Conservation (phyloP, 495 filamentous ascomycete species). For the Paragyromitra xinjiangensis region DNA sequence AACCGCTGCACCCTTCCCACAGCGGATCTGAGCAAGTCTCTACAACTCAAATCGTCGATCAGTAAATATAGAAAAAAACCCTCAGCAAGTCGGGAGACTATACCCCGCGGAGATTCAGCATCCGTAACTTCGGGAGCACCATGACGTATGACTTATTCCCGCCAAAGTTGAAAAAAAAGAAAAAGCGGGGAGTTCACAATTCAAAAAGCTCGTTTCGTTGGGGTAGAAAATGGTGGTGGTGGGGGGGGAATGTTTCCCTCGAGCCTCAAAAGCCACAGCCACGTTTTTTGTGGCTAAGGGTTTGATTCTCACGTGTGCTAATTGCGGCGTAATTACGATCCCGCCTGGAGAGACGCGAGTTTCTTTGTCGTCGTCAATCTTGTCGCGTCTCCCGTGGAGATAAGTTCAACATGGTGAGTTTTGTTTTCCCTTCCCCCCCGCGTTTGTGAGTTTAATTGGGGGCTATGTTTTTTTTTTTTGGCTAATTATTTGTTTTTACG, state of each 20-base stretch:
- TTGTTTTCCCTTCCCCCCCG: neutral
- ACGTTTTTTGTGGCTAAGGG: slow-evolving; percentile 11
- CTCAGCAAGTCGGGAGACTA: slow-evolving; percentile 46
- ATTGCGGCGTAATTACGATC: slow-evolving; percentile 8
- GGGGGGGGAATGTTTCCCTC: neutral
- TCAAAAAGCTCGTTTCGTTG: neutral
- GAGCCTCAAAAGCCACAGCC: slow-evolving; percentile 26
- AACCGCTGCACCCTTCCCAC: slow-evolving; percentile 83
- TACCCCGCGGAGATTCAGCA: slow-evolving; percentile 80
- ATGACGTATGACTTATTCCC: slow-evolving; percentile 64
- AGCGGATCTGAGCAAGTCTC: slow-evolving; percentile 68
- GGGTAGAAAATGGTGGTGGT: slow-evolving; percentile 1
- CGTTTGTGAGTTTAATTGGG: neutral
- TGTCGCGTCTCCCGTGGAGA: slow-evolving; percentile 34
- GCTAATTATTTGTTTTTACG: slow-evolving; percentile 16
- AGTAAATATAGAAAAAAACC: slow-evolving; percentile 58
- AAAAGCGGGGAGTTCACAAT: neutral
- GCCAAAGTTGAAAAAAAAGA: neutral
- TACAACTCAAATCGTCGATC: slow-evolving; percentile 38
- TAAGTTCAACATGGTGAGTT: slow-evolving; percentile 42
- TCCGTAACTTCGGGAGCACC: slow-evolving; percentile 80
- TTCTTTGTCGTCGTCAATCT: slow-evolving; percentile 35
- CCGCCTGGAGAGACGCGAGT: slow-evolving; percentile 2
- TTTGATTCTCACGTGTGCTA: slow-evolving; percentile 4
- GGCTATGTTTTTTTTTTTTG: neutral